Evolutionary conservation across 2,329 filamentous ascomycete species (phyloP), one percentile per base, ranked within the genome.

Genomic region (Elsinoe perseae): DNA sequence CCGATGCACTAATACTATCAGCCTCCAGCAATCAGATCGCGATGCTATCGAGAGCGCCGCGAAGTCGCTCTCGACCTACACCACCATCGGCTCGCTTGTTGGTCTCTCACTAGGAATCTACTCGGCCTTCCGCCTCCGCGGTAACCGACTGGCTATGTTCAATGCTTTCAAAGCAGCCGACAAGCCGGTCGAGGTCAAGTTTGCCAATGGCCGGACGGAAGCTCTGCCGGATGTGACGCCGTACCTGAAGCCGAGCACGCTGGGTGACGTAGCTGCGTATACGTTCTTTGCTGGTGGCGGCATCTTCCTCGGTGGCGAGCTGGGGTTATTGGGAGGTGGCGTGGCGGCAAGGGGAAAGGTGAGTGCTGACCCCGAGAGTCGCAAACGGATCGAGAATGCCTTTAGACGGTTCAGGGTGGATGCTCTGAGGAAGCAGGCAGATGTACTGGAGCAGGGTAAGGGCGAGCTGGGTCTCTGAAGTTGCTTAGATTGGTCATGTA

Each of bases 331-430:
- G 57, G 77, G 75, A 0, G 83, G 84, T 0, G 76, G 75, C 1
- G 74, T 75, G 46, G 74, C 77, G 4, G 82, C 80, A 2, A 73
- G 76, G 28, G 72, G 78, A 34, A 71, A 71, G 1, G 79, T 87
- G 54, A 73, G 71, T 1, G 67, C 67, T 23, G 79, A 86, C 62
- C 75, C 79, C 0, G 79, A 78, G 56, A 73, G 75, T 14, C 74
- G 72, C 60, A 69, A 73, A 62, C 73, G 83, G 60, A 81, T 87
- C 56, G 81, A 86, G 69, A 76, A 69, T 53, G 84, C 84, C 0
- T 86, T 84, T 59, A 74, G 78, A 61, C 76, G 73, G 56, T 86
- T 85, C 66, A 77, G 77, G 57, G 80, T 80, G 0, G 84, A 87
- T 69, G 75, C 80, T n/a, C 65, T 87, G 63, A 77, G 80, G 63